Evolutionary conservation across 352 stramenopile species (phyloP), one percentile per base, ranked within the genome.

Genomic region (Globisporangium canariense): DNA sequence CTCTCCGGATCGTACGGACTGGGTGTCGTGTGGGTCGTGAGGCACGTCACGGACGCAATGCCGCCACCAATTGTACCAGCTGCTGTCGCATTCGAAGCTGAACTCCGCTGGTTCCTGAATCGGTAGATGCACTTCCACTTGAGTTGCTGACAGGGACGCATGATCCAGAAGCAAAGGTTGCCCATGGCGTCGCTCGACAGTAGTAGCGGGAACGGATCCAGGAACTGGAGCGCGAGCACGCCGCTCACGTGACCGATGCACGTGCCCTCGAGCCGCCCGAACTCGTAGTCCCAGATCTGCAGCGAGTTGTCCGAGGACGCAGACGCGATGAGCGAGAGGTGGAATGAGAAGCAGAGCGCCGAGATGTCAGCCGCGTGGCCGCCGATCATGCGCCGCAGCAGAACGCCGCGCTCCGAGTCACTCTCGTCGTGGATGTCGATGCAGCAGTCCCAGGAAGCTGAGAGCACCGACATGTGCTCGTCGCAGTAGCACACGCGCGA

Each of bases 201-300:
- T 6, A 94, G 77, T 30, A 93, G 62, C 46, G 86, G 87, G 57
- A 83, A 90, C 47, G 80, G 80, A 28, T 94, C 85, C 20, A 93
- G 45, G 60, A 95, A 95, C 45, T 79, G 68, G 9, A 95, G 61
- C 22, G 76, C 70, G 25, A 89, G 64, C 28, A 95, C 69, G 16
- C 83, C 80, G 60, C 76, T 89, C 58, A 88, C 80, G 63, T 94
- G 82, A 7, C 83, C 79, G 30, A 91, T 78, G 65, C 85, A 90
- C 54, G 78, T 89, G n/a, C 74, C 69, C 49, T 90, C 77, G 2
- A 90, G 75, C 14, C 88, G 83, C 25, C 86, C 87, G 61, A 96
- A 97, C 66, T 97, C 89, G 73, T 93, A 97, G 64, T 92, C 81
- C 89, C 89, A 97, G 34, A 95, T 63, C 63, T 91, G 82, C 11